Evolutionary conservation across 2,329 filamentous ascomycete genomes (phyloP), one percentile per base, ranked within the genome.

Genomic region (Scytalidium sp.): DNA sequence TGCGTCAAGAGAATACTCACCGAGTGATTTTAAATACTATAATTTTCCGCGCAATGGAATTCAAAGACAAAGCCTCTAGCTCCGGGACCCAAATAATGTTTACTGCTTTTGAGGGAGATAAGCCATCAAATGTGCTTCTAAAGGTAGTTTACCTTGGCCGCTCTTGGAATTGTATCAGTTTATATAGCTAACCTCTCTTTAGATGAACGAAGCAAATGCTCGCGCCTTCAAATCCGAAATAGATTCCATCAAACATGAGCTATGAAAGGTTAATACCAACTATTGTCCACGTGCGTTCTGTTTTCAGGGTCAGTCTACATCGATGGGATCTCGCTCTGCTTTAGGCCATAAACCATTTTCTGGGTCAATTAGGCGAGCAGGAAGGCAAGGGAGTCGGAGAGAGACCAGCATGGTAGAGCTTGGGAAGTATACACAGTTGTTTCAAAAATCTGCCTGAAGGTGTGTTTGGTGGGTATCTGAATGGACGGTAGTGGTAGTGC

Each of bases 1-100:
- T 97, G 84, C 86, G 93, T 17, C 90, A 95, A 58, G 92, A 97
- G 62, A 90, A 91, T 52, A 94, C 90, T 1, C 84, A 92, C 61
- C 83, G 90, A 19, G 84, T 97, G 47, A 85, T 96, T 54, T 75
- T 97, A 45, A 97, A 97, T 70, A 90, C 88, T 1, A 83, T 85
- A 1, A 78, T 97, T 51, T 81, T 90, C 52, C 86, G 88, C 50
- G 81, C 84, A 4, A 88, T 95, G 80, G 83, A 83, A 41, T 90
- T 95, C 62, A 85, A 90, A 52, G 83, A 91, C 46, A 87, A 87
- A 60, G 84, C 89, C 23, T 83, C 80, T 40, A 79, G 53, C 20
- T 56, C 50, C 27, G 50, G 57, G n/a, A 56, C 60, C 25, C 87
- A 53, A 90, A 90, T 67, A 79, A 62, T 84, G 32, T 85, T 86